A percentile compares a stretch with the other conserved stretches of the same genome.
These are phyloP conservation scores for Cytospora piceicola DNA, from an alignment of 2,329 filamentous ascomycete genomes.

Conservation along the genomic window DNA sequence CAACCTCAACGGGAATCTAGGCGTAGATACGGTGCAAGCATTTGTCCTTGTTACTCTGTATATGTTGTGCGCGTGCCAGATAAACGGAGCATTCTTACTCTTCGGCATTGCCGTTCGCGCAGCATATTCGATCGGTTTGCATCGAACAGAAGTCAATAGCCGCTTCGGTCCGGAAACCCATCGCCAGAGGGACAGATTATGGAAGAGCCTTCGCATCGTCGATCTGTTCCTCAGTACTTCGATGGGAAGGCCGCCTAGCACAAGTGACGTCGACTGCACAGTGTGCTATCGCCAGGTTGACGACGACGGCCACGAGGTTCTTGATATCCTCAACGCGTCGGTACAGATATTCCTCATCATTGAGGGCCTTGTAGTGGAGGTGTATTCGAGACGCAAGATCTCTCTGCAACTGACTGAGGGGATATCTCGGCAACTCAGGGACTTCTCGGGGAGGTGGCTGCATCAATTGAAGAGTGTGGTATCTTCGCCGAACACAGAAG, in stretches of 20 bases:
- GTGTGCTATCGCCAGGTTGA: slow-evolving; percentile 49
- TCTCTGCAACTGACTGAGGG: slow-evolving; percentile 57
- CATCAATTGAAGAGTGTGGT: slow-evolving; percentile 47
- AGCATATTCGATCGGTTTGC: slow-evolving; percentile 57
- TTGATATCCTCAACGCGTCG: slow-evolving; percentile 54
- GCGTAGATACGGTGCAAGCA: slow-evolving; percentile 54
- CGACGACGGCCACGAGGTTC: slow-evolving; percentile 43
- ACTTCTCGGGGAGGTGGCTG: slow-evolving; percentile 56
- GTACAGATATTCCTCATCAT: slow-evolving; percentile 57
- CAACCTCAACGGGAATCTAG: slow-evolving; percentile 50
- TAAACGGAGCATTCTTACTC: slow-evolving; percentile 58
- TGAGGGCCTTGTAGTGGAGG: slow-evolving; percentile 54
- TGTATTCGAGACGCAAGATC: slow-evolving; percentile 58
- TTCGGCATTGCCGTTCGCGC: slow-evolving; percentile 58
- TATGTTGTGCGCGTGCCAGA: slow-evolving; percentile 59
- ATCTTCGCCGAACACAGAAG: slow-evolving; percentile 33
- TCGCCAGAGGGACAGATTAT: slow-evolving; percentile 52
- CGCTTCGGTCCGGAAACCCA: slow-evolving; percentile 52
- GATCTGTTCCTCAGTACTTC: slow-evolving; percentile 58
- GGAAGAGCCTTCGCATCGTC: slow-evolving; percentile 57
- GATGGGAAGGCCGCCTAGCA: slow-evolving; percentile 58
- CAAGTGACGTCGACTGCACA: slow-evolving; percentile 58
- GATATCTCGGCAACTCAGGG: slow-evolving; percentile 55
- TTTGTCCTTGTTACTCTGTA: slow-evolving; percentile 57
- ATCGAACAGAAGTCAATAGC: slow-evolving; percentile 58